Percentiles rank a stretch among this genome's conserved stretches.
phyloP scores from a whole-genome alignment of 352 stramenopile species.

The Achlya hypogyna region DNA sequence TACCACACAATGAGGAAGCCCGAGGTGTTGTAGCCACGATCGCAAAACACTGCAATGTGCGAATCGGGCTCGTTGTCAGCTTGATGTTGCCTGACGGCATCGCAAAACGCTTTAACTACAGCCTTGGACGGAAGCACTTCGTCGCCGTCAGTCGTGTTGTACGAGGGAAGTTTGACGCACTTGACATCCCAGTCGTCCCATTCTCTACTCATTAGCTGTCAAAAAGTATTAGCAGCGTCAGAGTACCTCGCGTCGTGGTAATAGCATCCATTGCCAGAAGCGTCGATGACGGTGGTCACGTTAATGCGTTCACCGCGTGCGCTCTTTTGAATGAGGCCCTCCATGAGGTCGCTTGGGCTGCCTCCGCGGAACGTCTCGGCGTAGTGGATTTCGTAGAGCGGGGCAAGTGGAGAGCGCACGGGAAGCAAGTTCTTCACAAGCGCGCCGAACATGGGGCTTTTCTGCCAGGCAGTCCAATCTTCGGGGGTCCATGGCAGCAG shows the following conservation, averaged over 20 bases:
- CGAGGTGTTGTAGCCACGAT: constrained; percentile 55
- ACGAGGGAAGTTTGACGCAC: constrained; percentile 51
- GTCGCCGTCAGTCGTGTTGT: background rate
- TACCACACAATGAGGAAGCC: constrained; percentile 70
- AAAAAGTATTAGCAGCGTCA: background rate
- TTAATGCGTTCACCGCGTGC: constrained; percentile 51
- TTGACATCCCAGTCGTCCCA: constrained; percentile 84
- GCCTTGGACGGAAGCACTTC: constrained; percentile 26
- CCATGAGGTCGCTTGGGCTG: constrained; percentile 65
- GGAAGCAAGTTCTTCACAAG: constrained; percentile 53
- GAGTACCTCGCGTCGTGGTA: constrained; percentile 68
- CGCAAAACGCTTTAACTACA: constrained; percentile 53
- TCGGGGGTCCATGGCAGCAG: constrained; percentile 54
- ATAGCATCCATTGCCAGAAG: constrained; percentile 54
- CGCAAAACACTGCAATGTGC: constrained; percentile 64
- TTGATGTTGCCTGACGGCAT: constrained; percentile 46
- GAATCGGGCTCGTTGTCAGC: constrained; percentile 55
- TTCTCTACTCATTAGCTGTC: constrained; percentile 33
- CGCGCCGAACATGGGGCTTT: constrained; percentile 40
- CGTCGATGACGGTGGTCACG: constrained; percentile 71
- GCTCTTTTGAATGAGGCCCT: constrained; percentile 62
- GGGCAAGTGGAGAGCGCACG: constrained; percentile 71
- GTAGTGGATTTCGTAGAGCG: constrained; percentile 82
- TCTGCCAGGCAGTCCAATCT: constrained; percentile 59
- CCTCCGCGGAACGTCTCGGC: constrained; percentile 39